These are phyloP conservation scores for Cercospora berteroae DNA, from an alignment of 2,329 filamentous ascomycete genomes.

Conservation along the genomic window DNA sequence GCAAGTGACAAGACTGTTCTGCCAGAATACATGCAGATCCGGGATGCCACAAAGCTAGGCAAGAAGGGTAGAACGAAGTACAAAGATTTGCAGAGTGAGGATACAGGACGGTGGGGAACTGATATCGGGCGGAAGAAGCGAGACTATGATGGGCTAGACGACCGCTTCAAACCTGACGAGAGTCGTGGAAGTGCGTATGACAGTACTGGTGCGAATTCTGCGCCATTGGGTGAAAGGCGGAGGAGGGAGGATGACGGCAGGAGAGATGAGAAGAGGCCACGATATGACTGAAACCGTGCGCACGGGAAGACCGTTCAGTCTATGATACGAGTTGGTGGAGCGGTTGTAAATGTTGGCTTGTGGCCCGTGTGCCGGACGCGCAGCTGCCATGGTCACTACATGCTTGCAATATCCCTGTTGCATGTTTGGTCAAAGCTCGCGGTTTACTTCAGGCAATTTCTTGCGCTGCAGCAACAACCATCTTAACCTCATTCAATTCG, in stretches of 20 bases:
- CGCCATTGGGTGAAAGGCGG: slow-evolving; percentile 65
- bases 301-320: background rate
- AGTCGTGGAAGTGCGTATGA: slow-evolving; percentile 44
- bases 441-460: background rate
- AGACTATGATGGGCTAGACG: slow-evolving; percentile 55
- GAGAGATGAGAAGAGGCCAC: slow-evolving; percentile 46
- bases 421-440: background rate
- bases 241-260: slow-evolving; percentile 42
- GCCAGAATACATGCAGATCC: slow-evolving; percentile 86
- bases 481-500: background rate
- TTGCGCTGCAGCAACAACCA: background rate
- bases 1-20: slow-evolving; percentile 76
- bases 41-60: slow-evolving; percentile 90
- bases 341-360: background rate
- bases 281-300: slow-evolving; percentile 38
- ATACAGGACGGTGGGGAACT: slow-evolving; percentile 83
- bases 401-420: background rate
- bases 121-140: slow-evolving; percentile 52
- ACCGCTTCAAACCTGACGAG: slow-evolving; percentile 66
- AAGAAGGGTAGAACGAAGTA: slow-evolving; percentile 91
- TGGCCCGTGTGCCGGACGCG: background rate
- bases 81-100: slow-evolving; percentile 80
- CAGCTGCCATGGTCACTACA: background rate
- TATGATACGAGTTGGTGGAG: background rate
- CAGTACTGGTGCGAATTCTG: slow-evolving; percentile 65